Evolutionary conservation across 176 grass and related monocot genomes (phyloP).

Genomic region (Triticum monococcum): DNA sequence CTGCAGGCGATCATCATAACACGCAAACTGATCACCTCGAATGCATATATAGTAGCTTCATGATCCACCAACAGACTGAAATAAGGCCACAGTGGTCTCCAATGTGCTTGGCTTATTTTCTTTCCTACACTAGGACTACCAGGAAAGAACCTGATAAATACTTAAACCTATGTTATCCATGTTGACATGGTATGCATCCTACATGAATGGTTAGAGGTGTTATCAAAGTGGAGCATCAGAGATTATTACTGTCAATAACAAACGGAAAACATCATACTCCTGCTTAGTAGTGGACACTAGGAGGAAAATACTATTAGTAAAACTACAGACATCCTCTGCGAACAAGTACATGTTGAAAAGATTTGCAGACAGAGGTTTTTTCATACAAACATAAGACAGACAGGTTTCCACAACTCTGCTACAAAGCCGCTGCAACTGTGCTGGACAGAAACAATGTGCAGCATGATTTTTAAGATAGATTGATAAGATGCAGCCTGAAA

Average conservation of each 20-base stretch:
- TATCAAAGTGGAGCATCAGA: background rate
- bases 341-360: background rate
- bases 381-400: background rate
- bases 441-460: background rate
- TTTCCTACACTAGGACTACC: background rate
- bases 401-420: background rate
- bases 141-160: no score
- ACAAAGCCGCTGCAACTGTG: background rate
- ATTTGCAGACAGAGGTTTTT: background rate
- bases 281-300: no score
- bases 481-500: background rate
- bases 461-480: background rate
- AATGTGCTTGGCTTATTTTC: background rate
- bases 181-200: background rate
- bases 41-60: no score
- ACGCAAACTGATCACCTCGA: no score
- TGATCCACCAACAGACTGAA: no score
- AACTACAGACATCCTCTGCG: background rate
- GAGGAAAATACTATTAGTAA: no score
- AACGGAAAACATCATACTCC: background rate
- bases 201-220: background rate
- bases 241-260: background rate
- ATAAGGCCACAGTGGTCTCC: no score
- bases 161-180: background rate
- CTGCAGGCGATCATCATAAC: no score